phyloP scores from a whole-genome alignment of 1,284 basidiomycete species.

The Mycena sp. region DNA sequence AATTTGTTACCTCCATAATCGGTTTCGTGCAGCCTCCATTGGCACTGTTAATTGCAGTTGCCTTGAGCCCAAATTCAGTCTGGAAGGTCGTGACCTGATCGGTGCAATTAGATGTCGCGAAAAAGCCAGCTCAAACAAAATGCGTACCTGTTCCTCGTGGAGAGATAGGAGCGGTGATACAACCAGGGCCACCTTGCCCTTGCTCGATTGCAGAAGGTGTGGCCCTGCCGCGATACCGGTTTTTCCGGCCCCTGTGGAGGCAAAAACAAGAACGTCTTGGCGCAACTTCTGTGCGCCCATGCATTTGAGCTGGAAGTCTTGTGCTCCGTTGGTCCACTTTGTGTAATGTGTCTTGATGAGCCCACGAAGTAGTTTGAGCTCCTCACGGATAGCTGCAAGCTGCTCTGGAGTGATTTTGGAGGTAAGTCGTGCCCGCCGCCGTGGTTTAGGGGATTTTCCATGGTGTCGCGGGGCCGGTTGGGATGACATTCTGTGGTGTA shows the following conservation, averaged over 20 bases:
- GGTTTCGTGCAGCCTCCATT: conserved; percentile 26
- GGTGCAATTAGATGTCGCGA: not conserved
- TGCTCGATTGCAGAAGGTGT: not conserved
- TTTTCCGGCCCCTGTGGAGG: conserved; percentile 7
- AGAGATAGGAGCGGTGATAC: conserved; percentile 26
- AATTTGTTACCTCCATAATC: conserved; percentile 14
- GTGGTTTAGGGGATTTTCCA: too few species aligned
- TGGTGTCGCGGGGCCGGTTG: too few species aligned
- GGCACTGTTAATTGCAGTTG: too few species aligned
- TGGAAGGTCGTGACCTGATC: conserved; percentile 26
- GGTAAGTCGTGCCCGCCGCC: too few species aligned
- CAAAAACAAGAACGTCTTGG: not conserved
- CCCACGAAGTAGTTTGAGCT: not conserved
- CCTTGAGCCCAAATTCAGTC: conserved; percentile 25
- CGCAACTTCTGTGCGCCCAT: conserved; percentile 4
- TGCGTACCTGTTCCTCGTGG: too few species aligned
- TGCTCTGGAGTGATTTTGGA: not conserved
- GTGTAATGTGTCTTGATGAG: not conserved
- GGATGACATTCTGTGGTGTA: too few species aligned
- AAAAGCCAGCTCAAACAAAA: too few species aligned
- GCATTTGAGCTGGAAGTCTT: conserved; percentile 11
- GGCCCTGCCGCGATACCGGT: conserved; percentile 6
- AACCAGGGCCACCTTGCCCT: conserved; percentile 19
- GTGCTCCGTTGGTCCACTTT: conserved; percentile 2
- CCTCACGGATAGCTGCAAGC: not conserved